Base-by-base conservation (phyloP, 441 rosid genomes). In the Brassica hybrid region DNA sequence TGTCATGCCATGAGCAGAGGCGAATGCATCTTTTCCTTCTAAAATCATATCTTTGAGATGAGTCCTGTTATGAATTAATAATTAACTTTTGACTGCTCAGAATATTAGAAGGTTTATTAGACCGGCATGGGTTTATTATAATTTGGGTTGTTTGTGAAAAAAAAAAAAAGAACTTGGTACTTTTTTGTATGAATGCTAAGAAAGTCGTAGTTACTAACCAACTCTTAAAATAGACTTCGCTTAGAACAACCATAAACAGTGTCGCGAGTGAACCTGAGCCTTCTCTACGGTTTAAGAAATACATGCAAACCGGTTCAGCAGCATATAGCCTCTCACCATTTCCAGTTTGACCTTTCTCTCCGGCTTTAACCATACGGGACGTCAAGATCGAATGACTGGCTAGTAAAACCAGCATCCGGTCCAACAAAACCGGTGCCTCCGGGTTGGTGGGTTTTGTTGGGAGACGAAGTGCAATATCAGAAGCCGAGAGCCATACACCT, bases 401-500 rank as follows among this genome's bases (percentile, higher is more conserved):
- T 36, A 64, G 68, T 10, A 64, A 34, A 17, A 17, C 4, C 7
- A 64, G 16, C 50, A 64, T 64, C 68, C 68, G 27, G 27, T 64
- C 68, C 50, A 64, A 11, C 50, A 64, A 16, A 36, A 36, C 16
- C 27, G 67, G 16, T 36, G 50, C 68, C 16, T 64, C n/a, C 5
- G 48, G 68, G 27, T 64, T 64, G 50, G 14, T 64, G 4, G 68
- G 50, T 36, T 64, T 64, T 21, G 50, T 64, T 36, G 68, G 68
- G 68, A 64, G 68, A 36, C 50, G 27, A 64, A 16, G 9, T 1
- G 14, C 68, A 36, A 64, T 70, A 65, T 76, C 80, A 6, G 12
- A 41, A 77, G 80, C 9, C 0, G 76, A 77, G 76, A 74, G 69
- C 76, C 45, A 68, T 48, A 57, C 16, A 14, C 81, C 54, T 36